Percentiles rank a stretch among this genome's conserved stretches.
Evolutionary conservation across 2,329 filamentous ascomycete species (phyloP).

Genomic region (Aureobasidium melanogenum): DNA sequence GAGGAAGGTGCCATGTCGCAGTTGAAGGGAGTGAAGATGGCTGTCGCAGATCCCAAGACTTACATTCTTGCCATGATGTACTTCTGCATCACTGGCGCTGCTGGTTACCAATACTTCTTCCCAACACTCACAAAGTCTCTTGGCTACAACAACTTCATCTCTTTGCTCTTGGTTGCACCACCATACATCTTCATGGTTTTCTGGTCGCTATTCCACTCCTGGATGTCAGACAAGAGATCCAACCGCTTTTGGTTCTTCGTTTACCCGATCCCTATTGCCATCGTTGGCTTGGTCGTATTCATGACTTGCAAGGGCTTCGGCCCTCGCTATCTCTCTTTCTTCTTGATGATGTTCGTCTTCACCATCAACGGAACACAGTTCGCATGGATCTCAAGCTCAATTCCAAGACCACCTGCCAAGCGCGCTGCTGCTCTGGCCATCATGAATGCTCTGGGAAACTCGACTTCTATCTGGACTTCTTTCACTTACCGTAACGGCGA

Average conservation of each 20-base stretch:
- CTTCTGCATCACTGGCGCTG: constrained; percentile 40
- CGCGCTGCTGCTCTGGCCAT: constrained; percentile 63
- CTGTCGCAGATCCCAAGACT: constrained; percentile 42
- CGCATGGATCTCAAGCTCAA: constrained; percentile 68
- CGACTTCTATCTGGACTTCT: constrained; percentile 53
- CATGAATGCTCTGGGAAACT: constrained; percentile 66
- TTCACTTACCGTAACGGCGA: constrained; percentile 28
- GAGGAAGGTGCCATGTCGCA: constrained; percentile 40
- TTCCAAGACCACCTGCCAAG: constrained; percentile 69
- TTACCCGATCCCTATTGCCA: constrained; percentile 43
- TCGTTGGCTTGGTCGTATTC: constrained; percentile 45
- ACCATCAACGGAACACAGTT: constrained; percentile 51
- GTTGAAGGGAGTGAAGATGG: constrained; percentile 41
- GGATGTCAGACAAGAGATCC: constrained; percentile 35
- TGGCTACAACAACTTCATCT: constrained; percentile 36
- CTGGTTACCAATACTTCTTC: constrained; percentile 50
- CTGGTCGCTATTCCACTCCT: constrained; percentile 37
- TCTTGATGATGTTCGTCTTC: constrained; percentile 49
- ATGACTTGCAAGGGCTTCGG: constrained; percentile 45
- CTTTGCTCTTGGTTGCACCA: constrained; percentile 43
- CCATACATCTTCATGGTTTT: constrained; percentile 47
- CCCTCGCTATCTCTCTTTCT: constrained; percentile 47
- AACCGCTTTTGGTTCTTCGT: constrained; percentile 46
- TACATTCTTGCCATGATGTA: constrained; percentile 42
- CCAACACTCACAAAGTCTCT: constrained; percentile 42